A percentile compares a stretch with the other conserved stretches of the same genome.
phyloP scores from a whole-genome alignment of 1,284 basidiomycete genomes.

The Testicularia cyperi region DNA sequence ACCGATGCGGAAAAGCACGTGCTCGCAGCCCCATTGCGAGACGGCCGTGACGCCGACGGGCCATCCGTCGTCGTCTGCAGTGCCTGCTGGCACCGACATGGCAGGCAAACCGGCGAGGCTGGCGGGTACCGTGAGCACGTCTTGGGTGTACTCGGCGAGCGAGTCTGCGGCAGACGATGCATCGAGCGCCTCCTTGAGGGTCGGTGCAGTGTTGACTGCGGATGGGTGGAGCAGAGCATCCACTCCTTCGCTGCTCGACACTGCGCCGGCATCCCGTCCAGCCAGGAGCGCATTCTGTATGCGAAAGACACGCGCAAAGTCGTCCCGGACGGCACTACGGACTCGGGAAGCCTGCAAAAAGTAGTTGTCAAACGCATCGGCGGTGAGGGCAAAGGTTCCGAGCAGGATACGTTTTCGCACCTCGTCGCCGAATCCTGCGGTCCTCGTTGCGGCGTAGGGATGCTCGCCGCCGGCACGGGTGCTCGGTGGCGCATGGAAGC shows the following conservation, averaged over 20 bases:
- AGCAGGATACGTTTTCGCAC: slow-evolving; percentile 85
- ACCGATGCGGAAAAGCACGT: slow-evolving; percentile 68
- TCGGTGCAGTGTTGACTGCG: slow-evolving; percentile 47
- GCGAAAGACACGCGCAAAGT: slow-evolving; percentile 74
- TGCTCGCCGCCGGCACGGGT: slow-evolving; percentile 6
- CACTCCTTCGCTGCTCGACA: slow-evolving; percentile 63
- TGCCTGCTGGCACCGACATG: slow-evolving; percentile 71
- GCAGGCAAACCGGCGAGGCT: slow-evolving; percentile 85
- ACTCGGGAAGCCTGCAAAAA: slow-evolving; percentile 87
- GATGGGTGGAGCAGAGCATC: slow-evolving; percentile 78
- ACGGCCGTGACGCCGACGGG: slow-evolving; percentile 82
- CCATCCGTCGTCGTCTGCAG: slow-evolving; percentile 64
- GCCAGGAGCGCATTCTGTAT: slow-evolving; percentile 64
- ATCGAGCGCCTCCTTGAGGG: slow-evolving; percentile 8
- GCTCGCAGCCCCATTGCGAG: slow-evolving; percentile 86
- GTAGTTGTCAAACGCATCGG: slow-evolving; percentile 93
- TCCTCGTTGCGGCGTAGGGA: slow-evolving; percentile 60
- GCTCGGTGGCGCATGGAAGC: slow-evolving; percentile 54
- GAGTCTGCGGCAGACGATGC: not conserved
- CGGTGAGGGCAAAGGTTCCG: slow-evolving; percentile 86
- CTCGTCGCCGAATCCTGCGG: slow-evolving; percentile 76
- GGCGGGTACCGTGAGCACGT: slow-evolving; percentile 87
- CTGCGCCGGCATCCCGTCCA: not conserved
- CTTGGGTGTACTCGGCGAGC: slow-evolving; percentile 73
- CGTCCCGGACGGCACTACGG: slow-evolving; percentile 70